These are phyloP conservation scores for Colletotrichum plurivorum DNA, from an alignment of 2,329 filamentous ascomycete species.

Conservation along the genomic window DNA sequence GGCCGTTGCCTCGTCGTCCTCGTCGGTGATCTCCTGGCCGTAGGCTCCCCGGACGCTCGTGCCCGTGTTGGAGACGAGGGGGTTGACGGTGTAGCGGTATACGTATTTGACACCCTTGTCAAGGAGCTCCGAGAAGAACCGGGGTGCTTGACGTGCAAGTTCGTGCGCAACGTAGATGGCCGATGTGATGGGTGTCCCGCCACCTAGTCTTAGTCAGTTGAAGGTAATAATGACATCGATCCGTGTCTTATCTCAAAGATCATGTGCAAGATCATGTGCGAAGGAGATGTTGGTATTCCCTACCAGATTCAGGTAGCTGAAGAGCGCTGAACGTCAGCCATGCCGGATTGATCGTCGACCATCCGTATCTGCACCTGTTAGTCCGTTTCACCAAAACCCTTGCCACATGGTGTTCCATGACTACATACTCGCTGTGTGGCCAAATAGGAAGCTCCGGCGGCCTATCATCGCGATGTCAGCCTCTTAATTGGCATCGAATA, in stretches of 20 bases:
- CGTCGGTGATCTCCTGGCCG: conserved; percentile 46
- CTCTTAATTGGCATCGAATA: neutral
- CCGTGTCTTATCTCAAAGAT: neutral
- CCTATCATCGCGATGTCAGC: neutral
- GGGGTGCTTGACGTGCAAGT: conserved; percentile 46
- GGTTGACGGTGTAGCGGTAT: conserved; percentile 47
- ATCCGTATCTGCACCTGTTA: conserved; percentile 46
- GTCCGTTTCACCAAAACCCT: neutral
- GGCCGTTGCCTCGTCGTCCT: conserved; percentile 44
- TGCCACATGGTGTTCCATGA: neutral
- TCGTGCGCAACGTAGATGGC: conserved; percentile 47
- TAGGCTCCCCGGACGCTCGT: conserved; percentile 50
- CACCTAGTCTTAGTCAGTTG: conserved; percentile 42
- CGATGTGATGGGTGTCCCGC: conserved; percentile 52
- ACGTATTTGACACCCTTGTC: conserved; percentile 49
- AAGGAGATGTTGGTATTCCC: neutral
- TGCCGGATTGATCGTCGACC: conserved; percentile 53
- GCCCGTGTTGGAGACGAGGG: conserved; percentile 49
- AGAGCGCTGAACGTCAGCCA: conserved; percentile 52
- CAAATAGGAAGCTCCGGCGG: conserved; percentile 55
- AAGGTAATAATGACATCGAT: neutral
- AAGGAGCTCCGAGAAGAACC: conserved; percentile 47
- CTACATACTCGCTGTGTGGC: conserved; percentile 51
- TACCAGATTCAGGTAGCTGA: conserved; percentile 47
- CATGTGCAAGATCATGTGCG: neutral